A percentile compares a stretch with the other conserved stretches of the same genome.
phyloP scores from a whole-genome alignment of 129 eudicot genomes.

The Pittosporum tobira region DNA sequence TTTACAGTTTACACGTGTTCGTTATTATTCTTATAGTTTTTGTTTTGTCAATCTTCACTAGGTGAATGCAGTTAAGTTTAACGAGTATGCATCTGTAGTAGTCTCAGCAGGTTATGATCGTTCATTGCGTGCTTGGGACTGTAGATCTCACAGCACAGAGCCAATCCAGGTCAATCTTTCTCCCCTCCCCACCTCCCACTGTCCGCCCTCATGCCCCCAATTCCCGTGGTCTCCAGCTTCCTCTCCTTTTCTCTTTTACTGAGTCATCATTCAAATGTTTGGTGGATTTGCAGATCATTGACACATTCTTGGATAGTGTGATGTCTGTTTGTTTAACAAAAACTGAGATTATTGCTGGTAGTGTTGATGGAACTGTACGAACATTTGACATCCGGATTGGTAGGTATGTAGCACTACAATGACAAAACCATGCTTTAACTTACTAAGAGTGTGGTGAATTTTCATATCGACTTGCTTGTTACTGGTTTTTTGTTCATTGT shows the following conservation, averaged over 20 bases:
- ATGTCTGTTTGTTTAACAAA: constrained; percentile 89
- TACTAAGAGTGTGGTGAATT: no score
- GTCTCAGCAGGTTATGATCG: constrained; percentile 97
- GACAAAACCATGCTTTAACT: no score
- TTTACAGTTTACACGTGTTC: not conserved
- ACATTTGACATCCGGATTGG: constrained; percentile 98
- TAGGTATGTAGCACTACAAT: constrained; percentile 52
- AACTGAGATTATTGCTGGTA: constrained; percentile 94
- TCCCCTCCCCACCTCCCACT: not conserved
- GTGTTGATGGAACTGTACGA: constrained; percentile 96
- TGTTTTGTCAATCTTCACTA: constrained; percentile 17
- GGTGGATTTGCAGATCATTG: constrained; percentile 58
- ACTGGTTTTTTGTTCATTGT: not conserved
- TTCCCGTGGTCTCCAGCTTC: constrained; percentile 1
- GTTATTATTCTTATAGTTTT: not conserved
- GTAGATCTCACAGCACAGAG: constrained; percentile 95
- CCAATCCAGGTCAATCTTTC: constrained; percentile 68
- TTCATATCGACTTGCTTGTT: no score
- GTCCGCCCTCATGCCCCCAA: not conserved
- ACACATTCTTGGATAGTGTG: constrained; percentile 81
- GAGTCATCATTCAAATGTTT: constrained; percentile 6
- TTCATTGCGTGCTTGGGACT: constrained; percentile 94
- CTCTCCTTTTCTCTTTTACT: not conserved
- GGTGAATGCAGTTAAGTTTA: constrained; percentile 99
- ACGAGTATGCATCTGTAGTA: constrained; percentile 76